These are phyloP conservation scores for Camelina sativa DNA, from an alignment of 345 rosid species.

Conservation along the genomic window DNA sequence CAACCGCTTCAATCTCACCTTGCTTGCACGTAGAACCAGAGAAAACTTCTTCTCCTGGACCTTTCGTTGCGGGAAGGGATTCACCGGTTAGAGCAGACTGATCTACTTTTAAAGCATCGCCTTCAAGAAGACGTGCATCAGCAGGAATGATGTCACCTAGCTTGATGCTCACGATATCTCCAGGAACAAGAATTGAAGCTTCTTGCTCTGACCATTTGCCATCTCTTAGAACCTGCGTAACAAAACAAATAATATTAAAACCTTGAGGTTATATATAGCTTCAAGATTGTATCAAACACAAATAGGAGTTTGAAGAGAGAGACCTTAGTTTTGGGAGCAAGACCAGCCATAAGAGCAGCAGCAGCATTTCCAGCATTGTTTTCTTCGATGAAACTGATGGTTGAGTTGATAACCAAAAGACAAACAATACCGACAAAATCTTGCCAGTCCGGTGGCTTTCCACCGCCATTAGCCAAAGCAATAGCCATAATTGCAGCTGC, in stretches of 20 bases:
- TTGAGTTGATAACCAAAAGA: conserved; percentile 77
- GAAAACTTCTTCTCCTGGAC: conserved; percentile 71
- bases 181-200: conserved; percentile 82
- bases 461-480: conserved; percentile 75
- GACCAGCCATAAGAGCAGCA: conserved; percentile 80
- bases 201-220: conserved; percentile 78
- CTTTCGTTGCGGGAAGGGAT: conserved; percentile 79
- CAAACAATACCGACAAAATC: conserved; percentile 63
- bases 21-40: conserved; percentile 91
- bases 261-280: neutral
- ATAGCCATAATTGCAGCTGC: conserved; percentile 91
- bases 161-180: conserved; percentile 81
- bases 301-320: neutral
- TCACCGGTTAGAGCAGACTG: conserved; percentile 96
- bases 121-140: conserved; percentile 92
- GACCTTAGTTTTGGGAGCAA: conserved; percentile 77
- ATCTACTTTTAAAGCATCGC: conserved; percentile 78
- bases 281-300: neutral
- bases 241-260: neutral
- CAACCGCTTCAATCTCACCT: conserved; percentile 90
- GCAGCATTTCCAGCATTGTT: conserved; percentile 95
- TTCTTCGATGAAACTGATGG: conserved; percentile 84
- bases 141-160: conserved; percentile 90
- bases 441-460: conserved; percentile 82
- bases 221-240: conserved; percentile 66